phyloP scores from a whole-genome alignment of 192 early-diverging fungal species.

The Coemansia sp. region DNA sequence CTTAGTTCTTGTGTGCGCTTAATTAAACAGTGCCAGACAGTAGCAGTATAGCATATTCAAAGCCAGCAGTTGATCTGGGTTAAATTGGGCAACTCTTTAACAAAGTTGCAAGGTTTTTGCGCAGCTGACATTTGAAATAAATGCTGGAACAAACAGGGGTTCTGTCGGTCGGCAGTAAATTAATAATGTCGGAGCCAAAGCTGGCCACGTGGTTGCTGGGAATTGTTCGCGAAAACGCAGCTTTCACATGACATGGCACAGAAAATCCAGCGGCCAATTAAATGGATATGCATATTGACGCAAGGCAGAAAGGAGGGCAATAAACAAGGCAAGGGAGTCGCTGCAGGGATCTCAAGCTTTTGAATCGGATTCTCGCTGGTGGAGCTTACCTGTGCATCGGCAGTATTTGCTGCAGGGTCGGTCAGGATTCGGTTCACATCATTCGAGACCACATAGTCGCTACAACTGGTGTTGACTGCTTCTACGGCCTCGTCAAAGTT shows the following conservation, averaged over 20 bases:
- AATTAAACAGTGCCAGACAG: slow-evolving; percentile 10
- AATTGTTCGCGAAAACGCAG: slow-evolving; percentile 6
- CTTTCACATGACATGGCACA: neutral
- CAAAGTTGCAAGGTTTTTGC: neutral
- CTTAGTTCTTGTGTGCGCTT: neutral
- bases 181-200: slow-evolving; percentile 4
- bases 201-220: slow-evolving; percentile 6
- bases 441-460: slow-evolving; percentile 50
- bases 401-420: slow-evolving; percentile 34
- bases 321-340: slow-evolving; percentile 13
- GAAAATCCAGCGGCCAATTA: neutral
- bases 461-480: slow-evolving; percentile 60
- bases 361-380: slow-evolving; percentile 7
- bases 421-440: slow-evolving; percentile 30
- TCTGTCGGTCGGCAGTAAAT: slow-evolving; percentile 6
- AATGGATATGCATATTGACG: neutral
- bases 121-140: slow-evolving; percentile 4
- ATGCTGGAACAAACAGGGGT: neutral
- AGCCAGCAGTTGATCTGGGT: neutral
- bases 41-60: neutral
- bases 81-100: neutral
- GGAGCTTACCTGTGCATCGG: slow-evolving; percentile 25
- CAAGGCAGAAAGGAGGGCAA: slow-evolving; percentile 6
- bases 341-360: neutral
- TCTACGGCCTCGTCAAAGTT: slow-evolving; percentile 86